Base-by-base conservation (phyloP, 495 filamentous ascomycete species). In the Eremomyces bilateralis region DNA sequence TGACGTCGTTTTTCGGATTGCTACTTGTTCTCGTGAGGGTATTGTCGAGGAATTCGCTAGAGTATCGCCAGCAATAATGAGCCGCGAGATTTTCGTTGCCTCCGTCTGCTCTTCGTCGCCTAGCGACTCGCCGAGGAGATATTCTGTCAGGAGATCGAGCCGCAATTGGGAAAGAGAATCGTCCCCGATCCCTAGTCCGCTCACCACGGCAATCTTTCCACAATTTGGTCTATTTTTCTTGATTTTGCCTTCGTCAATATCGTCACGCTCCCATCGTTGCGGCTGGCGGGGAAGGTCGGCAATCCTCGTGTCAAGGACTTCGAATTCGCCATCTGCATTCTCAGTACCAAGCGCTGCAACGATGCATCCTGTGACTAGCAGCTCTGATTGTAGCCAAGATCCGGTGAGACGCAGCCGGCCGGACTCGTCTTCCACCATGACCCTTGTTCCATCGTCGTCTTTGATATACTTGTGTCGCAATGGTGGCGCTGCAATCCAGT, bases 391-490 rank as follows among this genome's bases (percentile, higher is more conserved):
- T 22, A 95, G 53, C 10, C 65, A 48, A 21, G 61, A 56, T 0
- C 90, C 90, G 4, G 73, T 70, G 4, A 99, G 59, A 5, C 77
- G 65, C 38, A 99, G 55, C n/a, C 90, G 74, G 16, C 90, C 90
- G 4, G 81, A 92, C 49, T 95, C 85, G 49, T 99, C 90, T 51
- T 99, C 90, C 22, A 99, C 60, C 71, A 83, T 92, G 33, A 75
- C 68, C 24, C 79, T 61, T 42, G 80, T 71, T 1, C 52, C 43
- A 19, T 63, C 72, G 29, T 65, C 53, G n/a, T 58, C 49, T 5
- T 49, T 53, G 38, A 67, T 57, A 51, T 90, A 95, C 38, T 83
- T 88, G 36, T 71, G 65, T 31, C 74, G 60, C n/a, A 75, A 63
- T 18, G 73, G 70, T n/a, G 81, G 82, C 1, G 79, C 79, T 1